These are phyloP conservation scores for Besnoitia besnoiti DNA, from an alignment of 169 alveolate genomes.

Conservation along the genomic window DNA sequence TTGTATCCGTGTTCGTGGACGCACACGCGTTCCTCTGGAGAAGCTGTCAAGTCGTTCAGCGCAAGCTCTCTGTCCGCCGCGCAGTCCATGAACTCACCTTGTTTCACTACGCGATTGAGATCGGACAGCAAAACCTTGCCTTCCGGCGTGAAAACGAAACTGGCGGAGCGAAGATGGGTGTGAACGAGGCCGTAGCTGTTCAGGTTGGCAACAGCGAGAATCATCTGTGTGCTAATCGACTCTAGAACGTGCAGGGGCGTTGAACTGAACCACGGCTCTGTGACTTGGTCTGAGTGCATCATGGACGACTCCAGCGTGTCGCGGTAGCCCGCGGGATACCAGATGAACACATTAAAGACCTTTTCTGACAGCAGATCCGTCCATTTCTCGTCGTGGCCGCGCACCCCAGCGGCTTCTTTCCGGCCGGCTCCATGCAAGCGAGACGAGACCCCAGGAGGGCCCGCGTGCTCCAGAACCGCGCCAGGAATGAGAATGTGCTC, in stretches of 20 bases:
- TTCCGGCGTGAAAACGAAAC: neutral
- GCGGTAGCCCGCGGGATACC: neutral
- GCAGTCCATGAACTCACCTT: conserved; percentile 15
- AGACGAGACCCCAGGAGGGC: neutral
- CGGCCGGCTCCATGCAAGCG: neutral
- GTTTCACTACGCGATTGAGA: neutral
- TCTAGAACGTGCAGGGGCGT: neutral
- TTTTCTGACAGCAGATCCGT: neutral
- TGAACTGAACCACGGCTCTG: conserved; percentile 5
- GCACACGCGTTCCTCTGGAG: conserved; percentile 19
- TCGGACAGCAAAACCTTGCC: neutral
- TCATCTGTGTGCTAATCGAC: conserved; percentile 4
- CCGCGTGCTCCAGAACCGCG: neutral
- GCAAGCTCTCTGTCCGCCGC: neutral
- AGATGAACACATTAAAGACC: neutral
- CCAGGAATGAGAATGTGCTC: conserved; percentile 1
- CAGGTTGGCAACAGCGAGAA: conserved; percentile 8
- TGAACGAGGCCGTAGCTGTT: conserved; percentile 10
- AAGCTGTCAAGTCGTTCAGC: conserved; percentile 9
- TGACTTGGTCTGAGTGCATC: conserved; percentile 11
- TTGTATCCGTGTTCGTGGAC: neutral
- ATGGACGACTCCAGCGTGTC: conserved; percentile 1
- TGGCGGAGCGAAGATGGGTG: neutral
- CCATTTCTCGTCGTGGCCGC: neutral
- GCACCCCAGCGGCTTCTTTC: too few species aligned